These are phyloP conservation scores for Arctium minus DNA, from an alignment of 129 eudicot genomes.

Conservation along the genomic window DNA sequence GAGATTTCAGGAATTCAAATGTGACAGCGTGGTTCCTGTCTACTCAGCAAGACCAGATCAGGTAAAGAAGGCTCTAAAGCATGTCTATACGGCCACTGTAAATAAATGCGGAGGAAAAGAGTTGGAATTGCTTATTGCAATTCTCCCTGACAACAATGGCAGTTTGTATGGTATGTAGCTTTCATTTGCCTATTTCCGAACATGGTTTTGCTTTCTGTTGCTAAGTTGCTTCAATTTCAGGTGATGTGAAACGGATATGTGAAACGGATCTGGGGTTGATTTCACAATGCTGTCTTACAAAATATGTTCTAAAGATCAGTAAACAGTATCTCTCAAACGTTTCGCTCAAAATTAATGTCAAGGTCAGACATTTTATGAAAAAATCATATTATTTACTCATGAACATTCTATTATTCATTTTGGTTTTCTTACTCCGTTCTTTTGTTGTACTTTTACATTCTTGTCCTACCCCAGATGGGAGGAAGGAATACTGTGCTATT, in stretches of 20 bases:
- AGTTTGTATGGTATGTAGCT: constrained; percentile 55
- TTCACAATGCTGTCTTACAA: constrained; percentile 79
- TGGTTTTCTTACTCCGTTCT: not conserved
- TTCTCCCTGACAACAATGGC: constrained; percentile 79
- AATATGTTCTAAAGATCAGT: constrained; percentile 60
- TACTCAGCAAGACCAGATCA: constrained; percentile 68
- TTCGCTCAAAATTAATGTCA: constrained; percentile 67
- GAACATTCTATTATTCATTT: not conserved
- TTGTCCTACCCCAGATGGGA: constrained; percentile 43
- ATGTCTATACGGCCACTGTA: constrained; percentile 44
- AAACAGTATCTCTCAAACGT: constrained; percentile 71
- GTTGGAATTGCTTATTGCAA: constrained; percentile 66
- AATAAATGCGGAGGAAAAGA: constrained; percentile 57
- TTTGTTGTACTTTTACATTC: not conserved
- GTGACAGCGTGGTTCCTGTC: constrained; percentile 59
- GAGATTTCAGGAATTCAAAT: constrained; percentile 53
- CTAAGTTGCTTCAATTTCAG: constrained; percentile 28
- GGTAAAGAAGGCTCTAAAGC: constrained; percentile 61
- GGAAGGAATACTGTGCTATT: constrained; percentile 81
- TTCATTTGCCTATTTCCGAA: not conserved
- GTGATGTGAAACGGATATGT: constrained; percentile 70
- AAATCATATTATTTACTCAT: not conserved
- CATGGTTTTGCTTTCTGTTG: not conserved
- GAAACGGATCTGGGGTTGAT: constrained; percentile 78
- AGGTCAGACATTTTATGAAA: constrained; percentile 28